Conservation (phyloP, 2,329 filamentous ascomycete genomes). For the Clarireedia homoeocarpa region DNA sequence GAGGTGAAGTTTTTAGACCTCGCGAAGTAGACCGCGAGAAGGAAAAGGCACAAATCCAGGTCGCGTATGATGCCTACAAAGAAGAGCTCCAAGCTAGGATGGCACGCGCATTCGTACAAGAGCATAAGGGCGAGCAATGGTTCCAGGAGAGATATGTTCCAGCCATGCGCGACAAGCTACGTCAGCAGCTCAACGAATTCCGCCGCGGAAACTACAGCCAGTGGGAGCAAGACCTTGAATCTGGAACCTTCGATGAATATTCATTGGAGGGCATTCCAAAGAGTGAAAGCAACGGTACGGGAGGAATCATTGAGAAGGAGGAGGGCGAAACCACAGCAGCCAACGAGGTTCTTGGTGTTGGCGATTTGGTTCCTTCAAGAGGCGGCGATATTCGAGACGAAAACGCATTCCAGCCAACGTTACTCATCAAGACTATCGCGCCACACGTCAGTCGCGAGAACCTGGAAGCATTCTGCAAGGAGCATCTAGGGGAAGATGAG, state of each 20-base stretch:
- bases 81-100: slow-evolving; percentile 67
- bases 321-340: slow-evolving; percentile 88
- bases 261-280: slow-evolving; percentile 91
- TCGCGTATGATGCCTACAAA: slow-evolving; percentile 58
- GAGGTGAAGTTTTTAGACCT: slow-evolving; percentile 55
- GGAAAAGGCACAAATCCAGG: slow-evolving; percentile 71
- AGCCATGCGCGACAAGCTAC: slow-evolving; percentile 69
- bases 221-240: slow-evolving; percentile 83
- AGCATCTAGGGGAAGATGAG: slow-evolving; percentile 83
- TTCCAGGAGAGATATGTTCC: slow-evolving; percentile 92
- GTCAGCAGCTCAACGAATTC: slow-evolving; percentile 68
- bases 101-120: slow-evolving; percentile 81
- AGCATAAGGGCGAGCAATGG: slow-evolving; percentile 95
- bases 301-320: slow-evolving; percentile 84
- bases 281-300: slow-evolving; percentile 79
- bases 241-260: slow-evolving; percentile 86
- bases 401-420: slow-evolving; percentile 77
- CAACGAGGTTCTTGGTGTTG: slow-evolving; percentile 86
- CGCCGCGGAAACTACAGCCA: slow-evolving; percentile 72
- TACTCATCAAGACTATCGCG: slow-evolving; percentile 96
- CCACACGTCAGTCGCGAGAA: slow-evolving; percentile 92
- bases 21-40: slow-evolving; percentile 71
- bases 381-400: slow-evolving; percentile 87
- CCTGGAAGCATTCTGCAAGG: slow-evolving; percentile 88
- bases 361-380: slow-evolving; percentile 76